Evolutionary conservation across 176 grass and related monocot genomes (phyloP).

Genomic region (Aegilops umbellulata): DNA sequence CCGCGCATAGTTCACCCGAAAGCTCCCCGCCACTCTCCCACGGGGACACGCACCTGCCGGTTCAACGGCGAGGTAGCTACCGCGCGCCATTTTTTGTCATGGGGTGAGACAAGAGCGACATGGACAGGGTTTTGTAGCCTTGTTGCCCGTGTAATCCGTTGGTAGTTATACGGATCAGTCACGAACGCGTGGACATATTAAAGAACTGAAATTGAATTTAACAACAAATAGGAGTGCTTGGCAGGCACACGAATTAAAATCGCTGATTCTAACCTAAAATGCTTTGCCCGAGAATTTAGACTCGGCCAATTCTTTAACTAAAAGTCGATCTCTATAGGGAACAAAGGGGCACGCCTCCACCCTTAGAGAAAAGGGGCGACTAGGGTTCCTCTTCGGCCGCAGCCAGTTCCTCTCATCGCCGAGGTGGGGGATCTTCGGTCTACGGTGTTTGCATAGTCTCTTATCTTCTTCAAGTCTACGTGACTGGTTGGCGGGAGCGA

Average conservation of each 20-base stretch:
- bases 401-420: too few relatives aligned
- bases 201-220: background rate
- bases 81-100: background rate
- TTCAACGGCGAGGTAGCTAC: background rate
- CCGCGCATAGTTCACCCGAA: conserved; percentile 5
- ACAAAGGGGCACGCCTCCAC: too few relatives aligned
- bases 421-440: too few relatives aligned
- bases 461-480: too few relatives aligned
- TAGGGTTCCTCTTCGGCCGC: too few relatives aligned
- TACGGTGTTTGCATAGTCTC: too few relatives aligned
- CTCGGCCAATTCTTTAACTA: too few relatives aligned
- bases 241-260: background rate
- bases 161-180: background rate
- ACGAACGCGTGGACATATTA: background rate
- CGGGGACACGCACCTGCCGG: background rate
- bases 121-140: background rate
- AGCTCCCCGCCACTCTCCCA: background rate
- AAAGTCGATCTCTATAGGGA: too few relatives aligned
- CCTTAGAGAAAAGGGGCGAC: too few relatives aligned
- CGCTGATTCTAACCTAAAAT: background rate
- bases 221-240: background rate
- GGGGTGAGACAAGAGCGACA: background rate
- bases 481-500: too few relatives aligned
- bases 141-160: background rate
- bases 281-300: too few relatives aligned